Evolutionary conservation across 139 green algal genomes (phyloP).

Genomic region (Asterochloris sp.): DNA sequence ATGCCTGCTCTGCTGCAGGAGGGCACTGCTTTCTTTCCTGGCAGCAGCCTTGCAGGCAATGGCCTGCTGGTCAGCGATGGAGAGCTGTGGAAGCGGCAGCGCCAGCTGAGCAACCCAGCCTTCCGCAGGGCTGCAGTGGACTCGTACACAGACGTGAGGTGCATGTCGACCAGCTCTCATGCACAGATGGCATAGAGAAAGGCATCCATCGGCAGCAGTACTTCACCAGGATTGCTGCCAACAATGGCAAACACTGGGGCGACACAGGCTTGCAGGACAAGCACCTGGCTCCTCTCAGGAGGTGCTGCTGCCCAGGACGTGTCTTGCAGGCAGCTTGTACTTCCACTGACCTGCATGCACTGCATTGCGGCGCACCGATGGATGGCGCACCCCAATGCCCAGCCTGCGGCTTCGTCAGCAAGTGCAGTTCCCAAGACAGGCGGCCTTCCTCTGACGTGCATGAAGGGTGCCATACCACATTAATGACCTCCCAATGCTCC

Average conservation of each 20-base stretch:
- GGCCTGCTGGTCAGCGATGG: constrained; percentile 82
- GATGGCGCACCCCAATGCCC: no score
- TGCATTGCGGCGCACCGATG: no score
- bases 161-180: not conserved
- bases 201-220: not conserved
- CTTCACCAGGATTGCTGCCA: not conserved
- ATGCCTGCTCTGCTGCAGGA: constrained; percentile 34
- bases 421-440: no score
- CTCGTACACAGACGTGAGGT: constrained; percentile 32
- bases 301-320: no score
- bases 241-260: not conserved
- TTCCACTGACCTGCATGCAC: no score
- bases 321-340: no score
- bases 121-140: constrained; percentile 74
- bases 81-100: constrained; percentile 71
- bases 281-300: no score
- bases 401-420: no score
- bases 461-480: no score
- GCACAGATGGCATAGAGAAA: not conserved
- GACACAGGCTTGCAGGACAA: no score
- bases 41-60: constrained; percentile 74
- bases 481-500: no score
- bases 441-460: no score
- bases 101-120: constrained; percentile 77
- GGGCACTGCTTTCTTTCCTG: constrained; percentile 90